These are phyloP conservation scores for Emergomyces pasteurianus DNA, from an alignment of 2,329 filamentous ascomycete species.

Conservation along the genomic window DNA sequence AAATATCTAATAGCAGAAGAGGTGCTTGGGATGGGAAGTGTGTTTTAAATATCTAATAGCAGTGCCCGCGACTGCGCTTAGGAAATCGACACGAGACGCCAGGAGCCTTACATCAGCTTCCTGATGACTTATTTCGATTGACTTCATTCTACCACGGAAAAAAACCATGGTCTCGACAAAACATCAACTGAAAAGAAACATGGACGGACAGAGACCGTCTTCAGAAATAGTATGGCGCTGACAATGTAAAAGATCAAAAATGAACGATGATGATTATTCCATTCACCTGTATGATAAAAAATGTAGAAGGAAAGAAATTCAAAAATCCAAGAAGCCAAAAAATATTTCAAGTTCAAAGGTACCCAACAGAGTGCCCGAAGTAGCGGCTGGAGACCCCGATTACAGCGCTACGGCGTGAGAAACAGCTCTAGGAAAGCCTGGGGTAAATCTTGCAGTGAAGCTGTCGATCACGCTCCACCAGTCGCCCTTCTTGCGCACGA, in stretches of 20 bases:
- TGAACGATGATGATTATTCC: background rate
- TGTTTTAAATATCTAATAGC: background rate
- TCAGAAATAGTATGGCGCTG: too few species aligned
- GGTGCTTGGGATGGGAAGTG: background rate
- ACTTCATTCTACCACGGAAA: background rate
- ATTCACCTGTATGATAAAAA: background rate
- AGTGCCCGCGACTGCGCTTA: background rate
- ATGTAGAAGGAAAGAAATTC: too few species aligned
- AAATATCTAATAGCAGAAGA: too few species aligned
- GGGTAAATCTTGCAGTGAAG: too few species aligned
- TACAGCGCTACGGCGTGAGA: background rate
- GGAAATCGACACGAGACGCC: background rate
- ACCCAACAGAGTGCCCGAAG: background rate
- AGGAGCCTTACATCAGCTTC: background rate
- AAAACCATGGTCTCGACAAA: too few species aligned
- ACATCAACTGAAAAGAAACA: too few species aligned
- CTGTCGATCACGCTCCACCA: too few species aligned
- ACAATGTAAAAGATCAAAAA: background rate
- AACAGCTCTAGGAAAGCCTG: too few species aligned
- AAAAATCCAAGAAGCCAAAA: too few species aligned
- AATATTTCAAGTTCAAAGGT: background rate
- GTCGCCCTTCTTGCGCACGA: too few species aligned
- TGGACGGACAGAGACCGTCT: background rate
- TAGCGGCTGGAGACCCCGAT: background rate
- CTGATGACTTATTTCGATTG: background rate